These are phyloP conservation scores for Exophiala dermatitidis DNA, from an alignment of 2,329 filamentous ascomycete genomes.

Conservation along the genomic window DNA sequence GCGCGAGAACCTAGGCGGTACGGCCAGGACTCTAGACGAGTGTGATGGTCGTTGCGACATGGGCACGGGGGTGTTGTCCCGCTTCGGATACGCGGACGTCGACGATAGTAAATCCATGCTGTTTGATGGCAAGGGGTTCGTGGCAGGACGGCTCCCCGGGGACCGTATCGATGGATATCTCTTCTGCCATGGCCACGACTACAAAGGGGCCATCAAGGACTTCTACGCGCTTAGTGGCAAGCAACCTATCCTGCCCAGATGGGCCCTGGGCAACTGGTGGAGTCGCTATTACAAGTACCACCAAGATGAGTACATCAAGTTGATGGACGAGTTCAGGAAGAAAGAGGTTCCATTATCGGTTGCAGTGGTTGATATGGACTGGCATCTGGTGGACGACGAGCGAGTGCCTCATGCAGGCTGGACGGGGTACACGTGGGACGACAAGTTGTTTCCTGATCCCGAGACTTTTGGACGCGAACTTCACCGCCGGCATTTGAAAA, in stretches of 20 bases:
- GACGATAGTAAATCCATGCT: conserved; percentile 53
- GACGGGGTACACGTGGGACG: conserved; percentile 59
- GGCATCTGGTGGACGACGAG: conserved; percentile 51
- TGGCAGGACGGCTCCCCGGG: conserved; percentile 34
- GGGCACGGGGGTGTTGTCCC: conserved; percentile 47
- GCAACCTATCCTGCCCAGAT: conserved; percentile 51
- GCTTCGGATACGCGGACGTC: conserved; percentile 45
- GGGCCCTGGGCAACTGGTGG: conserved; percentile 60
- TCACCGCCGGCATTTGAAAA: conserved; percentile 47
- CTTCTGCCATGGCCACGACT: conserved; percentile 54
- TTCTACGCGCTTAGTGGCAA: conserved; percentile 51
- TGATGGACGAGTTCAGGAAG: conserved; percentile 51
- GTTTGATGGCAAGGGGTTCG: conserved; percentile 48
- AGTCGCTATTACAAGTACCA: conserved; percentile 55
- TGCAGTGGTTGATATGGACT: conserved; percentile 60
- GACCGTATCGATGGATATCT: conserved; percentile 53
- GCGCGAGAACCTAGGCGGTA: conserved; percentile 39
- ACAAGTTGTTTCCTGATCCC: conserved; percentile 51
- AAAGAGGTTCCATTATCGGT: conserved; percentile 51
- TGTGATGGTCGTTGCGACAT: conserved; percentile 47
- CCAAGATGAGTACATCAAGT: conserved; percentile 48
- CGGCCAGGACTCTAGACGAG: conserved; percentile 50
- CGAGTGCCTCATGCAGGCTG: conserved; percentile 46
- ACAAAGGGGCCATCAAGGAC: conserved; percentile 47
- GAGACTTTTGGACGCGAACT: conserved; percentile 45